Conservation (phyloP, 2,329 filamentous ascomycete genomes). For the Neocucurbitaria cava region DNA sequence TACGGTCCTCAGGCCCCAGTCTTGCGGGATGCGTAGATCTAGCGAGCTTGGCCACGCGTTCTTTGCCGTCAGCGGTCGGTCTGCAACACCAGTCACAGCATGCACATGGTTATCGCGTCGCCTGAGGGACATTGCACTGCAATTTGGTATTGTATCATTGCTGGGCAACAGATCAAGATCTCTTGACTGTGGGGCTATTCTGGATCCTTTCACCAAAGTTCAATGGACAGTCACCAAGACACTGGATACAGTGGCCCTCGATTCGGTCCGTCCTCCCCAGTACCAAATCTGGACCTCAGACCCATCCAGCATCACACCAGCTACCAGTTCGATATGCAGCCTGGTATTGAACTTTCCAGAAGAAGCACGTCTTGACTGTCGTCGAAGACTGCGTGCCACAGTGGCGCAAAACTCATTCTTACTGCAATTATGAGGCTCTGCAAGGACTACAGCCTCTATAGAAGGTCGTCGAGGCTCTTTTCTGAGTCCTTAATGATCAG, state of each 20-base stretch:
- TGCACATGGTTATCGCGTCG: constrained; percentile 4
- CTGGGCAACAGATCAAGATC: not conserved
- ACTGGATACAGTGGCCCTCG: constrained; percentile 1
- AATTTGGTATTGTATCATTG: not conserved
- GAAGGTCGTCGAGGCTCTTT: constrained; percentile 86
- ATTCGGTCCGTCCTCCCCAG: constrained; percentile 11
- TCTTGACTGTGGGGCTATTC: not conserved
- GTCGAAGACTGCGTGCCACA: constrained; percentile 48
- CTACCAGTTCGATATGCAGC: constrained; percentile 9
- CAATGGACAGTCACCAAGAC: not conserved
- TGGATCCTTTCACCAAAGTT: not conserved
- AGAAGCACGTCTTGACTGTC: constrained; percentile 19
- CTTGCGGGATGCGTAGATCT: constrained; percentile 17
- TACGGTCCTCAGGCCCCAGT: constrained; percentile 15
- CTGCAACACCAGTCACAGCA: constrained; percentile 7
- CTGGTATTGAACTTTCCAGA: constrained; percentile 22
- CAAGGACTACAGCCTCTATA: constrained; percentile 55
- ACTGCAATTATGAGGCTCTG: constrained; percentile 9
- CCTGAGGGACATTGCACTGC: not conserved
- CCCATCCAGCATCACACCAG: constrained; percentile 18
- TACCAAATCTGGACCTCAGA: constrained; percentile 12
- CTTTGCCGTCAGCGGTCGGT: constrained; percentile 13
- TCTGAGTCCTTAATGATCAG: constrained; percentile 93
- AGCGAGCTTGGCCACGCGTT: constrained; percentile 13
- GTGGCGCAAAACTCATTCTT: constrained; percentile 38